Conservation (phyloP, 768 basidiomycete genomes). For the Psilocybe tampanensis region DNA sequence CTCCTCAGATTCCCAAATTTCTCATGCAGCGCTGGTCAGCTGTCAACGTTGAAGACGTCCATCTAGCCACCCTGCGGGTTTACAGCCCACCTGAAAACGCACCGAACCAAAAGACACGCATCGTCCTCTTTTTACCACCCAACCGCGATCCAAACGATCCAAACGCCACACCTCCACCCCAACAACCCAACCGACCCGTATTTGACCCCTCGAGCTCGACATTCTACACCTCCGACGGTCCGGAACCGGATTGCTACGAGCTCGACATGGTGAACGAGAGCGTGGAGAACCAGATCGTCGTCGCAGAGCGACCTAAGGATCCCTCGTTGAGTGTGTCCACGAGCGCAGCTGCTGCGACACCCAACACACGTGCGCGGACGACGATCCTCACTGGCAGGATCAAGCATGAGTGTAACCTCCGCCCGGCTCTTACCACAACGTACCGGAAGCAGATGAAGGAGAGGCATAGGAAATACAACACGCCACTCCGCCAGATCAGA, state of each 20-base stretch:
- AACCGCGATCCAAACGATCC: constrained; percentile 46
- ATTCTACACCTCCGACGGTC: constrained; percentile 30
- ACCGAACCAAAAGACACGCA: constrained; percentile 55
- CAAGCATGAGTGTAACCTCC: constrained; percentile 78
- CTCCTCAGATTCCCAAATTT: constrained; percentile 76
- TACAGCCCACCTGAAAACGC: constrained; percentile 48
- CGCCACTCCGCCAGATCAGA: constrained; percentile 64
- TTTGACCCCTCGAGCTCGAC: constrained; percentile 37
- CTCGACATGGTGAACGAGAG: constrained; percentile 85
- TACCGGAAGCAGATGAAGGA: constrained; percentile 77
- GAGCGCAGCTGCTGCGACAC: constrained; percentile 39
- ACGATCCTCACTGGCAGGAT: constrained; percentile 80
- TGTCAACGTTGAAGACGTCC: constrained; percentile 71
- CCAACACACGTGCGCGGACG: constrained; percentile 67
- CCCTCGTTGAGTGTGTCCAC: constrained; percentile 36
- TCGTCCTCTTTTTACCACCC: constrained; percentile 68
- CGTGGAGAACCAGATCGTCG: constrained; percentile 84
- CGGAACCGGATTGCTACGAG: constrained; percentile 76
- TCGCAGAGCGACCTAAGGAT: constrained; percentile 82
- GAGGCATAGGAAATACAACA: constrained; percentile 66
- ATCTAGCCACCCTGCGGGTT: constrained; percentile 84
- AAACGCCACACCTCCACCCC: constrained; percentile 19
- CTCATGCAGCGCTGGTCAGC: constrained; percentile 86
- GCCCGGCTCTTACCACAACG: constrained; percentile 65
- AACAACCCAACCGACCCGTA: constrained; percentile 35